Base-by-base conservation (phyloP, 192 early-diverging fungal genomes). In the Oehlia diaphana region DNA sequence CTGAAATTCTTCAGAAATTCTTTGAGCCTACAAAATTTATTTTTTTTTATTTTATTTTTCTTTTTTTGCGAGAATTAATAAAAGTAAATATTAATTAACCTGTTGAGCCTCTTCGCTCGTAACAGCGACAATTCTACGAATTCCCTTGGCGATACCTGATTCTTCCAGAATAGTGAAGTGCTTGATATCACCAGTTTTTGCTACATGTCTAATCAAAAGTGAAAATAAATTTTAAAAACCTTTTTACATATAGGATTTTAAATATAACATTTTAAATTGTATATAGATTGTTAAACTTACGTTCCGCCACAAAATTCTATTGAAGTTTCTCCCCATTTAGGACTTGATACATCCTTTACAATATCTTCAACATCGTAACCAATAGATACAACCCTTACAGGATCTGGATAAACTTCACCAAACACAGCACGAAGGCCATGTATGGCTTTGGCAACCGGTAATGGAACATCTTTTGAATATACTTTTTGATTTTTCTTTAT, bases 271-370 rank as follows among this genome's bases (percentile, higher is more conserved):
- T 37, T 42, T 7, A 70, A 31, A n/a, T 21, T 72, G 9, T 31
- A 19, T 23, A 70, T 12, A 74, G 39, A 68, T 66, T 68, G 23
- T 23, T 3, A 33, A 10, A 84, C 88, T 87, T 76, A 89, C 85
- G 97, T 99, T 81, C 98, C 98, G 80, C 98, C 98, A 83, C 98
- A 99, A 85, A 99, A 96, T 87, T 99, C 98, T 74, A 99, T 91
- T 53, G 94, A 96, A 75, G 91, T 92, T 63, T 87, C 87, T 19
- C 83, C 82, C 98, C 98, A 99, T 74, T 91, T 89, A 42, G 87
- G 86, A 80, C 96, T 95, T 31, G 88, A 82, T 7, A 94, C 92
- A 85, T 94, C 88, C 74, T 89, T 87, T 33, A 97, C 84, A n/a
- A 99, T 86, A 35, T 94, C 93, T 76, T 96, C 93, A 21, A 98